A percentile compares a stretch with the other conserved stretches of the same genome.
Conservation (phyloP, 805 yeast genomes). For the Zygotorulaspora chibaensis region DNA sequence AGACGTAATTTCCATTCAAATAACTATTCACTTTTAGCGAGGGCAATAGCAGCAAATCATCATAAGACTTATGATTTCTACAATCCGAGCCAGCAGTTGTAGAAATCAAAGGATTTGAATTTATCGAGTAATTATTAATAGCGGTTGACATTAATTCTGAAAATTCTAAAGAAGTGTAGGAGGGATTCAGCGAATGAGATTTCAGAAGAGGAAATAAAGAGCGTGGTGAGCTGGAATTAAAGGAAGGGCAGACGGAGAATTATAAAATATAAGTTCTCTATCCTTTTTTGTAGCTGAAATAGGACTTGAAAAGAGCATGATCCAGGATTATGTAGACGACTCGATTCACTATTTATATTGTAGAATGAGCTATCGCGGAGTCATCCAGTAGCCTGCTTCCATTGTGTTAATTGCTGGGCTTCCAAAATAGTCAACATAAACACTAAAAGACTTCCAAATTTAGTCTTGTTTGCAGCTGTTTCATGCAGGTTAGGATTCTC, state of each 20-base stretch:
- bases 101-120: slow-evolving; percentile 7
- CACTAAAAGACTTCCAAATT: neutral
- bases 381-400: neutral
- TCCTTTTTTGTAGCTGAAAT: neutral
- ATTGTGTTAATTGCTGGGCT: neutral
- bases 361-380: neutral
- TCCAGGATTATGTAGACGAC: neutral
- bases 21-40: slow-evolving; percentile 9
- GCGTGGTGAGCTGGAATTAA: no score
- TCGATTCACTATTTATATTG: slow-evolving; percentile 1
- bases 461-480: neutral
- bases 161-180: neutral
- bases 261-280: no score
- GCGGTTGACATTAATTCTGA: slow-evolving; percentile 9
- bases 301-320: neutral
- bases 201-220: no score
- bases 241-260: no score
- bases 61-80: slow-evolving; percentile 18
- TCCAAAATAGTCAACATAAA: neutral
- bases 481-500: neutral
- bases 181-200: neutral
- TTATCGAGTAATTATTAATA: slow-evolving; percentile 13
- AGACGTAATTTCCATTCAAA: slow-evolving; percentile 7
- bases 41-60: slow-evolving; percentile 24
- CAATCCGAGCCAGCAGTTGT: slow-evolving; percentile 17